phyloP scores from a whole-genome alignment of 805 yeast species.

The Yarrowia hollandica region DNA sequence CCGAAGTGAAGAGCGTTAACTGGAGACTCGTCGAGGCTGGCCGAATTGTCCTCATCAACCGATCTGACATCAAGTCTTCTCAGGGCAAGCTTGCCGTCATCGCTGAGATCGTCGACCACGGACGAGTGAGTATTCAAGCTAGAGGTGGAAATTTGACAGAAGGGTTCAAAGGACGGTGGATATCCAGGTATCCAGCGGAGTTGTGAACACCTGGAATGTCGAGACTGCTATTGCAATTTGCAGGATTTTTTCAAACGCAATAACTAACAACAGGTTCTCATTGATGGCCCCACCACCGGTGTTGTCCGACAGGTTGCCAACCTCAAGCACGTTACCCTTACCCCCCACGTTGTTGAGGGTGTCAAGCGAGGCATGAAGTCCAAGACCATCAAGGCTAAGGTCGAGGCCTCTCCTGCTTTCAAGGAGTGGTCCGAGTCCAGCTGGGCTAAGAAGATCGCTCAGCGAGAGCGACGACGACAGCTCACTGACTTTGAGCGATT shows the following conservation, averaged over 20 bases:
- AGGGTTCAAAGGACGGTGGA: neutral
- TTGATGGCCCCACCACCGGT: conserved; percentile 91
- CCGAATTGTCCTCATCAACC: conserved; percentile 92
- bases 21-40: conserved; percentile 99
- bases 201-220: neutral
- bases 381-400: conserved; percentile 82
- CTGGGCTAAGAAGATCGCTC: conserved; percentile 98
- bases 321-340: conserved; percentile 85
- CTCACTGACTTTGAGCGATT: conserved; percentile 98
- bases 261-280: conserved; percentile 46
- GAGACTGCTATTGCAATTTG: neutral
- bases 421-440: conserved; percentile 90
- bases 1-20: conserved; percentile 92
- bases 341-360: conserved; percentile 81
- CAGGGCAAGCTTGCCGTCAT: conserved; percentile 90
- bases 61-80: conserved; percentile 52
- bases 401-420: conserved; percentile 85
- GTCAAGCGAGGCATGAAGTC: conserved; percentile 96
- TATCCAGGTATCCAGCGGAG: neutral
- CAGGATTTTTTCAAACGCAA: neutral
- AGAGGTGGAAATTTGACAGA: neutral
- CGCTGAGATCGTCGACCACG: conserved; percentile 98
- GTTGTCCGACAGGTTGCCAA: conserved; percentile 90
- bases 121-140: conserved; percentile 64
- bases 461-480: conserved; percentile 88